Evolutionary conservation across 345 rosid genomes (phyloP).

Genomic region (Gynandropsis gynandra): DNA sequence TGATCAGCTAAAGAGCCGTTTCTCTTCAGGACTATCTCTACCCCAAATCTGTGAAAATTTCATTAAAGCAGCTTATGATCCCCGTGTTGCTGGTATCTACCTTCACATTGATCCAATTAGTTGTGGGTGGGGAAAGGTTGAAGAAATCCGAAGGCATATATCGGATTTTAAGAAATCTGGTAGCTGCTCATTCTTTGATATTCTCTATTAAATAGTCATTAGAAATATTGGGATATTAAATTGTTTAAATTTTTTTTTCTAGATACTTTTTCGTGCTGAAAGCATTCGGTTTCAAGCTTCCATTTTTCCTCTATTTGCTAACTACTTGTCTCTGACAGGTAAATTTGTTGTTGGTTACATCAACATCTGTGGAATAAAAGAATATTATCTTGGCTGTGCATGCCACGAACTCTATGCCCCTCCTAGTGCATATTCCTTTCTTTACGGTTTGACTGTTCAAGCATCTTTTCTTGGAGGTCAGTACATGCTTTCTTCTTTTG

Average conservation of each 20-base stretch:
- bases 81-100: slow-evolving; percentile 82
- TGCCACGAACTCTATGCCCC: slow-evolving; percentile 88
- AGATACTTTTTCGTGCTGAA: neutral
- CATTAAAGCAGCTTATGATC: slow-evolving; percentile 84
- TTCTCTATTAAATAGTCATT: slow-evolving; percentile 2
- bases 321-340: slow-evolving; percentile 36
- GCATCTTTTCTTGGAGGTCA: slow-evolving; percentile 86
- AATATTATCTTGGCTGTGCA: slow-evolving; percentile 82
- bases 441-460: slow-evolving; percentile 85
- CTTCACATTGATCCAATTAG: slow-evolving; percentile 76
- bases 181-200: slow-evolving; percentile 19
- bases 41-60: slow-evolving; percentile 90
- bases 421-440: slow-evolving; percentile 86
- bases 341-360: slow-evolving; percentile 72
- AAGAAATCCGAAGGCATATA: slow-evolving; percentile 81
- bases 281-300: neutral
- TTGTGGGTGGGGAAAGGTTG: slow-evolving; percentile 96
- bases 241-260: neutral
- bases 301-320: slow-evolving; percentile 8
- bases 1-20: slow-evolving; percentile 91
- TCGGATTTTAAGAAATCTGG: slow-evolving; percentile 91
- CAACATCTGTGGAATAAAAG: slow-evolving; percentile 75
- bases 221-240: neutral
- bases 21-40: slow-evolving; percentile 72
- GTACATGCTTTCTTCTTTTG: slow-evolving; percentile 14